These are phyloP conservation scores for Lumnitzera racemosa DNA, from an alignment of 345 rosid genomes.

Conservation along the genomic window DNA sequence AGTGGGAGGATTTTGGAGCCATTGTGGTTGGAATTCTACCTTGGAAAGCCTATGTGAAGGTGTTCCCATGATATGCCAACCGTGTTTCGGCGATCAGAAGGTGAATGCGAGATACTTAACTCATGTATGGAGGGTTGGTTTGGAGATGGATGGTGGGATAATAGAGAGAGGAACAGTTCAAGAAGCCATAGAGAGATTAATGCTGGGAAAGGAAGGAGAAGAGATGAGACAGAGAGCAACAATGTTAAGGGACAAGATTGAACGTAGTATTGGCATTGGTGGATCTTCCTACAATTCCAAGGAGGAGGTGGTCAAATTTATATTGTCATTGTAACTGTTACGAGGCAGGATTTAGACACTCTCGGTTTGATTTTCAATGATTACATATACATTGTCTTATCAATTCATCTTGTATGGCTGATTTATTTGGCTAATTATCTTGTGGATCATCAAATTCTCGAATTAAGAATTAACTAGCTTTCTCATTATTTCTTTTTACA, in stretches of 20 bases:
- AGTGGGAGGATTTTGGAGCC: conserved; percentile 39
- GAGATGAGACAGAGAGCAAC: conserved; percentile 29
- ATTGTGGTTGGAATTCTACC: conserved; percentile 51
- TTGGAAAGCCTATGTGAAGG: conserved; percentile 40
- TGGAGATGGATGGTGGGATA: conserved; percentile 22
- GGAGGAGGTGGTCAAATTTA: conserved; percentile 14
- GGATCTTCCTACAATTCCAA: conserved; percentile 28
- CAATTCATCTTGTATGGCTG: too few species aligned
- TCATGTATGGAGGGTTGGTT: conserved; percentile 38
- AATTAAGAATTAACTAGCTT: too few species aligned
- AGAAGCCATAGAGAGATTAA: conserved; percentile 23
- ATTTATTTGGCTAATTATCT: too few species aligned
- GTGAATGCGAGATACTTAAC: conserved; percentile 35
- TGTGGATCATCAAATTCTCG: too few species aligned
- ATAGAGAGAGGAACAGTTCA: conserved; percentile 22
- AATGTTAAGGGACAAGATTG: conserved; percentile 13
- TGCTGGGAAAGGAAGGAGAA: conserved; percentile 27
- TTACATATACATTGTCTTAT: too few species aligned
- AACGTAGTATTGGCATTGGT: conserved; percentile 6
- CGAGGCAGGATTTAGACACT: too few species aligned
- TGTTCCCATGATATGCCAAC: conserved; percentile 37
- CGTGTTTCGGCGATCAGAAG: conserved; percentile 28
- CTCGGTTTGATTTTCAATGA: too few species aligned
- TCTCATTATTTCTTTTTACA: too few species aligned
- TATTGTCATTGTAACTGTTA: too few species aligned